Evolutionary conservation across 2,329 filamentous ascomycete species (phyloP).

Genomic region (Cryphonectria radicalis): DNA sequence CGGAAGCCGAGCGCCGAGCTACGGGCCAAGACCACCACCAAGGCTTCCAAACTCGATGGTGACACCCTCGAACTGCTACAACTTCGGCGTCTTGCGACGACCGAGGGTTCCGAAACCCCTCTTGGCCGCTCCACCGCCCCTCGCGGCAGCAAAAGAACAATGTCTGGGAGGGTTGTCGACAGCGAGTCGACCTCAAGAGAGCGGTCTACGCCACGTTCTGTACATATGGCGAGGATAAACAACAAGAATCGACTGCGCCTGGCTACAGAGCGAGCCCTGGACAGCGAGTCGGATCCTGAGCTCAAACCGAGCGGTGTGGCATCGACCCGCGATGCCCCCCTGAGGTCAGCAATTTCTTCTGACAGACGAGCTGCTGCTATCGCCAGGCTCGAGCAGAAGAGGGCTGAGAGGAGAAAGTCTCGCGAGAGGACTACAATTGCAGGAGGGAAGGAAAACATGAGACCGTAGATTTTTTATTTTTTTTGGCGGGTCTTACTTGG

Average conservation of each 20-base stretch:
- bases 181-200: neutral
- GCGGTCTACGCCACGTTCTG: slow-evolving; percentile 3
- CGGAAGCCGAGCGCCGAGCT: slow-evolving; percentile 16
- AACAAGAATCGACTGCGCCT: slow-evolving; percentile 31
- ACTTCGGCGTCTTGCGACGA: slow-evolving; percentile 12
- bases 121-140: slow-evolving; percentile 12
- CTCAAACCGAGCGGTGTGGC: slow-evolving; percentile 39
- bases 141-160: slow-evolving; percentile 23
- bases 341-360: slow-evolving; percentile 51
- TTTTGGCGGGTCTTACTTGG: neutral
- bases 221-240: slow-evolving; percentile 1
- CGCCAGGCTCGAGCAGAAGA: slow-evolving; percentile 58
- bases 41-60: slow-evolving; percentile 16
- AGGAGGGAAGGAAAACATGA: slow-evolving; percentile 59
- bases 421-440: slow-evolving; percentile 37
- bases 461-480: slow-evolving; percentile 36
- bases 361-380: slow-evolving; percentile 58
- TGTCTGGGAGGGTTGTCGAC: slow-evolving; percentile 14
- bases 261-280: slow-evolving; percentile 37
- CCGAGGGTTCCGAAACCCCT: slow-evolving; percentile 13
- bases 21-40: slow-evolving; percentile 9
- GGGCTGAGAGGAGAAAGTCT: slow-evolving; percentile 52
- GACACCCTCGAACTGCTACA: slow-evolving; percentile 25
- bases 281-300: slow-evolving; percentile 45
- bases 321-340: slow-evolving; percentile 41